Percentiles rank a stretch among this genome's conserved stretches.
Conservation (phyloP, 768 basidiomycete species). For the Pisolithus microcarpus region DNA sequence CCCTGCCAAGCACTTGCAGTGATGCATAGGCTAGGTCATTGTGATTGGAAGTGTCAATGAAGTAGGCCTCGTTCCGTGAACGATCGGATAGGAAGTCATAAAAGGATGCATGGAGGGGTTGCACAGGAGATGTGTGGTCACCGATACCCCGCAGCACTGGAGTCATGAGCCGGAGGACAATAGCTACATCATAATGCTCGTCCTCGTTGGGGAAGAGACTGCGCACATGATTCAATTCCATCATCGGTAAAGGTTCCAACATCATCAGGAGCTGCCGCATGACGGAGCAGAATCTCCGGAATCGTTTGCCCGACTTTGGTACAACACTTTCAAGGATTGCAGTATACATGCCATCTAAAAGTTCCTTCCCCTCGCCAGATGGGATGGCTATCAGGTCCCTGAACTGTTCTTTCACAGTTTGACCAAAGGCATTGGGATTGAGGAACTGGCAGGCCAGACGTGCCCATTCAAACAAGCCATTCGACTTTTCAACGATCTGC, state of each 20-base stretch:
- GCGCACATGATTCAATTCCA: neutral
- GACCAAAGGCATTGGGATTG: neutral
- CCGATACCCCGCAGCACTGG: constrained; percentile 5
- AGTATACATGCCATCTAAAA: neutral
- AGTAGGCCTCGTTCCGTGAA: constrained; percentile 8
- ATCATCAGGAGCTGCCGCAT: neutral
- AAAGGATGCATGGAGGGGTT: constrained; percentile 24
- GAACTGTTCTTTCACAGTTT: neutral
- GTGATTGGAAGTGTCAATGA: constrained; percentile 10
- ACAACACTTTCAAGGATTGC: neutral
- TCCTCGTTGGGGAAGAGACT: neutral
- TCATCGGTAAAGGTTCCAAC: constrained; percentile 2
- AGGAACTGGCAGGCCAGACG: neutral
- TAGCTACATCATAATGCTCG: neutral
- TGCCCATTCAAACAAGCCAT: neutral
- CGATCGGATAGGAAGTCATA: constrained; percentile 18
- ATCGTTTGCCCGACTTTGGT: neutral
- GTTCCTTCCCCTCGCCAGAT: neutral
- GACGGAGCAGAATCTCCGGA: neutral
- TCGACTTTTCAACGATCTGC: neutral
- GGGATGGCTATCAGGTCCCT: neutral
- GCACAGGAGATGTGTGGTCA: constrained; percentile 2
- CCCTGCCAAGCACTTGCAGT: constrained; percentile 21
- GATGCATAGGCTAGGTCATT: constrained; percentile 14
- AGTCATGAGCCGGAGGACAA: neutral